Evolutionary conservation across 257 asterid genomes (phyloP), one percentile per base, ranked within the genome.

Genomic region (Fraxinus quadrangulata): DNA sequence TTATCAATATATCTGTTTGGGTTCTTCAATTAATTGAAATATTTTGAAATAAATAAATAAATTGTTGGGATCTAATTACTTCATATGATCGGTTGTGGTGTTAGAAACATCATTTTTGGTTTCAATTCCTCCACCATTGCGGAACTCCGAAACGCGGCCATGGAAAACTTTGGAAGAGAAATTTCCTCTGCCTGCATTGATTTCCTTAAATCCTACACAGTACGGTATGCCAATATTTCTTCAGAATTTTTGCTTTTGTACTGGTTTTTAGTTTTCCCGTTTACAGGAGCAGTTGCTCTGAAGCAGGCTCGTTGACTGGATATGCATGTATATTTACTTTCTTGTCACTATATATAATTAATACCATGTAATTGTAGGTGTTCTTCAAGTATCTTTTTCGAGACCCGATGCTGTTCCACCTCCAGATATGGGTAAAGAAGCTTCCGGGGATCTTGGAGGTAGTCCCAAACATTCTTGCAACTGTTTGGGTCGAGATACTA

Each of bases 401-500:
- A 84, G 66, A 63, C 65, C 84, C 0, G 85, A 70, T 76, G 63
- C 72, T 40, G 76, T 76, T 6, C 84, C 88, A 21, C 87, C 89
- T 28, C 56, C 90, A 19, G 76, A 71, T 63, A 51, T 51, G 23
- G 80, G 86, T 66, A 81, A 84, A 73, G 92, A 85, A 80, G 66
- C 80, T 78, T 80, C 85, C 9, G 66, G 6, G 30, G 81, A 78
- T 80, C 82, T 67, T 42, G 84, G 82, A 6, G 82, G 84, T 76
- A 66, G 79, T 76, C 85, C 88, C 4, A 83, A 72, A 56, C 90
- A 81, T 77, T 84, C 86, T 61, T 92, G 97, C 85, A 89, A 86
- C 77, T 94, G 96, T 76, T 84, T 94, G 72, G 94, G 96, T 31
- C 90, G 94, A 1, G 97, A 94, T 84, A 85, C 94, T 66, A 84